These are phyloP conservation scores for Silene conica DNA, from an alignment of 148 eudicot genomes.

Conservation along the genomic window DNA sequence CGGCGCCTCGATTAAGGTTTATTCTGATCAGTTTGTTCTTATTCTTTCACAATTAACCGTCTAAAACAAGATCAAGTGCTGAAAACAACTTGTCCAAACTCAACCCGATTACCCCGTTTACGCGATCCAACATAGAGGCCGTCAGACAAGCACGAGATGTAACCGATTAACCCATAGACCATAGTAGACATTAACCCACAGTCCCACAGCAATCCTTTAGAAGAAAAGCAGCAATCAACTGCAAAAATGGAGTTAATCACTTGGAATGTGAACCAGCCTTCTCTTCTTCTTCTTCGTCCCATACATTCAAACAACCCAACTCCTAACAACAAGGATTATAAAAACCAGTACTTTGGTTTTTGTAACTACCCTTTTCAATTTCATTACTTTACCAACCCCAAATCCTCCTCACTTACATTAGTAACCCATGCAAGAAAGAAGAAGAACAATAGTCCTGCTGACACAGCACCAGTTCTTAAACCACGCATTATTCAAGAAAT, in stretches of 20 bases:
- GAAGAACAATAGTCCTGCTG: constrained; percentile 26
- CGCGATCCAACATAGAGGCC: too few relatives aligned
- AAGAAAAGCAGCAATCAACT: neutral
- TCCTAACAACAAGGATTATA: neutral
- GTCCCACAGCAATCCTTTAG: too few relatives aligned
- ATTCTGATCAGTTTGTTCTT: too few relatives aligned
- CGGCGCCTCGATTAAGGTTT: too few relatives aligned
- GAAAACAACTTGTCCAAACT: too few relatives aligned
- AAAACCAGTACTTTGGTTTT: neutral
- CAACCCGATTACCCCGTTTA: too few relatives aligned
- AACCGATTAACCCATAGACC: too few relatives aligned
- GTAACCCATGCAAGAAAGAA: constrained; percentile 41
- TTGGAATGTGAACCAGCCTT: constrained; percentile 19
- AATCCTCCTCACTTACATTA: constrained; percentile 12
- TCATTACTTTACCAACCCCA: neutral
- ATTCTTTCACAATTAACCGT: too few relatives aligned
- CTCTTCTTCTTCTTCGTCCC: neutral
- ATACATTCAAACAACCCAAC: constrained; percentile 2
- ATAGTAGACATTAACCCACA: too few relatives aligned
- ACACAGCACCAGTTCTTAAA: constrained; percentile 26
- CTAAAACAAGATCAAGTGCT: too few relatives aligned
- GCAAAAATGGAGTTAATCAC: constrained; percentile 27
- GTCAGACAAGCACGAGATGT: too few relatives aligned
- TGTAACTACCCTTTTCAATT: constrained; percentile 19
- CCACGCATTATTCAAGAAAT: constrained; percentile 49